Evolutionary conservation across 495 filamentous ascomycete species (phyloP), one percentile per base, ranked within the genome.

Genomic region (Ramalina peruviana): DNA sequence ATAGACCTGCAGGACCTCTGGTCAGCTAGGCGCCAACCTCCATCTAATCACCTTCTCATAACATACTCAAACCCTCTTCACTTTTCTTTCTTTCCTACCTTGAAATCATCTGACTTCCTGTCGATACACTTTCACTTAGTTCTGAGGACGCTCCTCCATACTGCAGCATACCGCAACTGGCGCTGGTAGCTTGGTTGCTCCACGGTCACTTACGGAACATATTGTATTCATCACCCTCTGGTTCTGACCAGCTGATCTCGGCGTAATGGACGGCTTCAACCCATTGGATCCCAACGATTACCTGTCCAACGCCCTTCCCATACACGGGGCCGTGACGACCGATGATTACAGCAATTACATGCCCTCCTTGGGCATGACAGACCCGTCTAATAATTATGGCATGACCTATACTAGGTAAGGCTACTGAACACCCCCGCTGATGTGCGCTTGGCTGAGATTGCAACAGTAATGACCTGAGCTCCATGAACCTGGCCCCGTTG

Each of bases 221-320:
- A 37, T 15, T 20, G 10, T 13, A 15, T 48, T 12, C 27, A n/a
- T 33, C 30, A 33, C 30, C 30, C 12, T 33, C 30, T 33, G 30
- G 30, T 33, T 13, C 30, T 33, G 30, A 25, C 30, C 30, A 33
- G 30, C 7, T 11, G 30, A 33, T 33, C 12, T 10, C 27, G 30
- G 11, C 42, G 43, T 33, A 11, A 80, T 83, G 74, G 74, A 81
- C 59, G 72, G 75, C 62, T 83, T 77, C 66, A 78, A 82, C 58
- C 74, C 45, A 36, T 15, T 48, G 73, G 54, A 76, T 78, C 65
- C 71, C 72, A 58, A 78, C 82, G 75, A 49, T 21, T 82, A 80
- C 59, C 58, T 81, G 62, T 68, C 74, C 20, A 73, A 67, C 52
- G 71, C 74, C 46, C 62, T 79, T 47, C 70, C 74, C 36, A 65